Evolutionary conservation across 495 filamentous ascomycete species (phyloP), one percentile per base, ranked within the genome.

Genomic region (Lasiosphaeria miniovina): DNA sequence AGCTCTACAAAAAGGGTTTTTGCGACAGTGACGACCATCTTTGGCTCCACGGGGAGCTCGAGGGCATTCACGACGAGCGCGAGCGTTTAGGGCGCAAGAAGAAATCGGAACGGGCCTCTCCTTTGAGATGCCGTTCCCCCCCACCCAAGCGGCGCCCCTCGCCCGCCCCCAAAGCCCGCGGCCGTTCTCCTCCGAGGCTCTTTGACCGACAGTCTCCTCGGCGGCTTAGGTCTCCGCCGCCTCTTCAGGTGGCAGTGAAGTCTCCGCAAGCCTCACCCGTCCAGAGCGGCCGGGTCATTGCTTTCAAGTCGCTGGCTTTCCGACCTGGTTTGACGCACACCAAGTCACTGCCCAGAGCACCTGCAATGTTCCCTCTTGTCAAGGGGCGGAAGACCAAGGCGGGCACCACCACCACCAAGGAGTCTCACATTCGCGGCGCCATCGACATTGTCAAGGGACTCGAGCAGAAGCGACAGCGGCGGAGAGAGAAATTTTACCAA

Each of bases 391-490:
- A 49, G 61, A 62, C 58, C 54, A 71, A 55, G 24, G 59, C 54
- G 15, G 65, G 57, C 61, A 72, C 61, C 34, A 58, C 24, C 34
- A 58, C 24, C 33, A 65, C 59, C 36, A 70, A 58, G 45, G 56
- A 49, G 78, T 84, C 59, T 61, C 85, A 89, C 61, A 82, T 82
- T 34, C 84, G 94, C 61, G 91, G 91, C 49, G 92, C 94, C 35
- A 93, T 98, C 64, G 95, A 97, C 69, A 98, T 98, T 62, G 91
- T 96, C 74, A 92, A 96, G 69, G 94, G 94, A 6, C 85, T 98
- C 7, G 94, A 98, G 78, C 86, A 90, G 74, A 96, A 94, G 76
- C 86, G 93, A 48, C 90, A 93, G 74, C 86, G 91, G 55, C 89
- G 94, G 57, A 90, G 87, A 74, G 90, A 96, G 75, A 94, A 93